Base-by-base conservation (phyloP, 768 basidiomycete species). In the Collybia nuda region DNA sequence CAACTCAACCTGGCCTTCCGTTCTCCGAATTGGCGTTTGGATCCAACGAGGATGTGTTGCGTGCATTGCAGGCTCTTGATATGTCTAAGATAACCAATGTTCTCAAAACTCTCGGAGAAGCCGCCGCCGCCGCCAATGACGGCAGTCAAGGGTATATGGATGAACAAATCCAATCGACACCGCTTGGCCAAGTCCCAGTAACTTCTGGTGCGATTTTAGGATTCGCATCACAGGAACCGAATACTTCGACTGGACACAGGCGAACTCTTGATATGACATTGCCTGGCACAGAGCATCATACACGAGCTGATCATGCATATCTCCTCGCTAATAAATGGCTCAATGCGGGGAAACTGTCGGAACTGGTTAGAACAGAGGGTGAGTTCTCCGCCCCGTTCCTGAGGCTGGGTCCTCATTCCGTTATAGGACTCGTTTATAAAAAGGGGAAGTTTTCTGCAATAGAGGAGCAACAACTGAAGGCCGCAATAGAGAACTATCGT, bases 371-470 rank as follows among this genome's bases (percentile, higher is more conserved):
- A 62, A 80, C 75, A 21, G 78, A 89, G 73, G 90, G 90, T 88
- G 50, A 9, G 51, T 39, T 29, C 17, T 40, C 40, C 19, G 26
- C 42, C 28, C 22, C 18, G 14, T 29, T 35, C 21, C 11, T 32
- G 7, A 35, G 28, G 26, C 18, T 18, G 22, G 45, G 24, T 48
- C 41, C 12, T 52, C 54, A 48, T 40, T 21, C 35, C 36, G 1
- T 40, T 52, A 19, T 50, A 92, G 90, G 89, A 26, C 78, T 93
- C n/a, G 78, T 88, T 2, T 92, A 90, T 65, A 91, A 86, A 69
- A 91, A 91, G 66, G 90, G 90, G 12, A 92, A 90, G 62, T 93
- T 93, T 59, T 90, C 89, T 21, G 80, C 85, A 0, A 82, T 83
- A 37, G 90, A 93, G 60, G 86, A 84, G 50, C 76, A 82, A 21